These are phyloP conservation scores for Metarhizium album DNA, from an alignment of 2,329 filamentous ascomycete genomes.

Conservation along the genomic window DNA sequence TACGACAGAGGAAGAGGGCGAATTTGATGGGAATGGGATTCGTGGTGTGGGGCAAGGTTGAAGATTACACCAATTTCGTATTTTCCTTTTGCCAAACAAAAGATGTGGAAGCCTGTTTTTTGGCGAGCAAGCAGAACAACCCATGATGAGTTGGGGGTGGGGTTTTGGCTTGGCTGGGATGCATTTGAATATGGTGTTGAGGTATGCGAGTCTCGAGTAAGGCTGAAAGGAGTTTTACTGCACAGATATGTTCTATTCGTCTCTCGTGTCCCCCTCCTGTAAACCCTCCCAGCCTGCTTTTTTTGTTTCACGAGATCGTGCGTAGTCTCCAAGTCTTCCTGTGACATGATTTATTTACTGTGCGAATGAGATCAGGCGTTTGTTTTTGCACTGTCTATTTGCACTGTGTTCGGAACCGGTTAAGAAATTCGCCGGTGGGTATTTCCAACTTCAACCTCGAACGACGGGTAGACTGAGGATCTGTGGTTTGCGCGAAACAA, in stretches of 20 bases:
- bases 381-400: neutral
- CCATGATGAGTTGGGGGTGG: neutral
- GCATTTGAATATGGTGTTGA: neutral
- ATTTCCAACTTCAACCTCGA: neutral
- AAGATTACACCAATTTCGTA: neutral
- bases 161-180: neutral
- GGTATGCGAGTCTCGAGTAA: neutral
- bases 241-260: neutral
- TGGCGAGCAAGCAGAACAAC: too few relatives aligned
- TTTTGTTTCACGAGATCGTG: too few relatives aligned
- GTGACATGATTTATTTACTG: neutral
- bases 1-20: slow-evolving; percentile 38
- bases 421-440: neutral
- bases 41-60: neutral
- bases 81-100: neutral
- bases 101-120: neutral
- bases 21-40: neutral
- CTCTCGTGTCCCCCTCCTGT: too few relatives aligned
- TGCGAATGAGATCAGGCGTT: neutral
- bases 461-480: neutral
- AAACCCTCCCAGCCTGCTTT: too few relatives aligned
- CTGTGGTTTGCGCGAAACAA: neutral
- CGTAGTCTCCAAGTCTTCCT: too few relatives aligned
- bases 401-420: neutral
- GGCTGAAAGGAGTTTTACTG: neutral